A percentile compares a stretch with the other conserved stretches of the same genome.
phyloP scores from a whole-genome alignment of 768 basidiomycete species.

The Psilocybe cyanescens region DNA sequence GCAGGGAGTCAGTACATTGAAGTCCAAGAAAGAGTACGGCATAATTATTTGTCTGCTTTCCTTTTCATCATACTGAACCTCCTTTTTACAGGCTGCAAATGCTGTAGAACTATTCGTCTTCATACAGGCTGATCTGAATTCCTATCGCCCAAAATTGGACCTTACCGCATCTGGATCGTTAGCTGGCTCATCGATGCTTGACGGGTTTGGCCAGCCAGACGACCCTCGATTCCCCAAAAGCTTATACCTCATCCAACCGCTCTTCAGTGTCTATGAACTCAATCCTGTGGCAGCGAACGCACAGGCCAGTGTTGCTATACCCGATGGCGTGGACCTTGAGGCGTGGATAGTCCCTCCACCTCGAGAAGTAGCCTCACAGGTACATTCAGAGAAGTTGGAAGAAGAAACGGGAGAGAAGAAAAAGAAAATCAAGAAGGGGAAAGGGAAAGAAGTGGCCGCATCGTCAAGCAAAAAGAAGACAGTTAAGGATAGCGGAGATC shows the following conservation, averaged over 20 bases:
- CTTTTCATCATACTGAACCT: neutral
- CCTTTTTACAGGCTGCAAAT: conserved; percentile 71
- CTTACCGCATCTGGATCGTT: conserved; percentile 38
- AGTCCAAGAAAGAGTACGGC: conserved; percentile 86
- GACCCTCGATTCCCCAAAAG: conserved; percentile 84
- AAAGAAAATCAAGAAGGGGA: conserved; percentile 53
- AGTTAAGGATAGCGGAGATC: conserved; percentile 30
- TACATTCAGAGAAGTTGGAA: conserved; percentile 24
- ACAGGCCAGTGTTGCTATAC: conserved; percentile 80
- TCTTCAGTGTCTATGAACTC: conserved; percentile 79
- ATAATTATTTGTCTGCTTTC: conserved; percentile 3
- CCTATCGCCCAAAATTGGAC: conserved; percentile 48
- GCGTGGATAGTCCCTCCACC: conserved; percentile 79
- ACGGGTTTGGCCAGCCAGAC: conserved; percentile 34
- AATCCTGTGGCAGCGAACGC: conserved; percentile 83
- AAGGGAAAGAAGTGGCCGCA: conserved; percentile 28
- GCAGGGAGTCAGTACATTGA: conserved; percentile 73
- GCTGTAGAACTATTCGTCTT: conserved; percentile 75
- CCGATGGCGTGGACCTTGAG: conserved; percentile 87
- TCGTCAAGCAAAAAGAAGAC: conserved; percentile 37
- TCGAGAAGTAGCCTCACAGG: conserved; percentile 37
- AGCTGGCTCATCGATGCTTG: conserved; percentile 33
- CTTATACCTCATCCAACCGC: conserved; percentile 80
- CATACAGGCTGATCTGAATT: conserved; percentile 71
- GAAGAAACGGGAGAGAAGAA: conserved; percentile 52